These are phyloP conservation scores for Mycena olivaceomarginata DNA, from an alignment of 768 basidiomycete genomes.

Conservation along the genomic window DNA sequence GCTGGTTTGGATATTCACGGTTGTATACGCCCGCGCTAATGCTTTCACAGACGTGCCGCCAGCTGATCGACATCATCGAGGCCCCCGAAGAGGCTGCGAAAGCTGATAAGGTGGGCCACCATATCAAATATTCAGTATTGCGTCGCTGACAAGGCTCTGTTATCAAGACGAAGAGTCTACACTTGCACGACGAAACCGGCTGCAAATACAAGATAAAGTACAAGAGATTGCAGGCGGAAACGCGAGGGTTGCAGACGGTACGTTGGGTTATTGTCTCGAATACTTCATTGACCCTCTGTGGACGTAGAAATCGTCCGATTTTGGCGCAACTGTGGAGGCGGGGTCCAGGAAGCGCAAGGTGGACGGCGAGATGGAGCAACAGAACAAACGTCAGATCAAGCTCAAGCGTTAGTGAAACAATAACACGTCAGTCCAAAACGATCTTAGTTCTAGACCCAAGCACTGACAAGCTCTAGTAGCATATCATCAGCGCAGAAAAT, in stretches of 20 bases:
- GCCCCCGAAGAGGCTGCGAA: not conserved
- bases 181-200: not conserved
- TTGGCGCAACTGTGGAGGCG: not conserved
- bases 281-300: not conserved
- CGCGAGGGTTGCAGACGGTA: not conserved
- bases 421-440: no score
- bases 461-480: no score
- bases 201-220: not conserved
- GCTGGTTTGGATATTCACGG: not conserved
- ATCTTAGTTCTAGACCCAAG: no score
- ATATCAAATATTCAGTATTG: not conserved
- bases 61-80: not conserved
- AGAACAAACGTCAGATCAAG: not conserved
- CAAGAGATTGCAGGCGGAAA: not conserved
- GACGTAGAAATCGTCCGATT: not conserved
- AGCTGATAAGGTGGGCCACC: not conserved
- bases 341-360: not conserved
- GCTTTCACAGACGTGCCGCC: not conserved
- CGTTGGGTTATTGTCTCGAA: not conserved
- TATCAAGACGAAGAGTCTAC: not conserved
- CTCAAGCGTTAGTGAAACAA: no score
- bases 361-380: not conserved
- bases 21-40: not conserved
- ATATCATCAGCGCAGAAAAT: no score
- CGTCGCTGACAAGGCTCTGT: not conserved